Evolutionary conservation across 2,329 filamentous ascomycete genomes (phyloP), one percentile per base, ranked within the genome.

Genomic region (Penicillium sclerotiorum): DNA sequence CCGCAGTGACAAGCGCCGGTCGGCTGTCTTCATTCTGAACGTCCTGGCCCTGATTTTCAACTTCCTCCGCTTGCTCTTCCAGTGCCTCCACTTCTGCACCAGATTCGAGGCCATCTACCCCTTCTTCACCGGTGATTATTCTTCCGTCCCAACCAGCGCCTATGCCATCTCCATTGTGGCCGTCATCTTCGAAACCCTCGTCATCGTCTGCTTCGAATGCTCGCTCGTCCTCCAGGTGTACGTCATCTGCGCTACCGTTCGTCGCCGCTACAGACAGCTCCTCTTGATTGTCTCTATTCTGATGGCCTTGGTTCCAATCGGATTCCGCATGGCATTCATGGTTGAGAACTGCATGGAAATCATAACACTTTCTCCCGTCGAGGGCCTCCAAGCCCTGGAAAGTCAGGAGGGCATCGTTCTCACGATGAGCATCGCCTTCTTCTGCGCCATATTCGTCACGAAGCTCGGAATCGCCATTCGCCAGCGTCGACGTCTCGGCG

Each of bases 11-110:
- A 90, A 89, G 66, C 81, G 88, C 52, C 73, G 74, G 45, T 85
- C 86, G 1, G 64, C 77, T 0, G 79, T 89, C 17, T 88, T 88
- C 66, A 63, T 85, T 55, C 74, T 91, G 60, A 90, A 92, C 64
- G 58, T 80, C 17, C 51, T 78, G 20, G 81, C 82, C 12, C 78
- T 95, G 17, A 43, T 80, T 41, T 64, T 85, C 62, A 85, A 87
- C 69, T 73, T 81, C 42, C 67, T 84, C 38, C 85, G 88, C 11
- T 52, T 73, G 36, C 53, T 72, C 17, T 68, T 65, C 47, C 52
- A 66, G 18, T 45, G 60, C 45, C 63, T 83, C 48, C 87, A 81
- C 68, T 85, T 84, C 63, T 80, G 82, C 8, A 83, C 83, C 2
- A 73, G 77, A 4, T 85, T 83, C 59, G 74, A 79, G 58, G 75